Conservation (phyloP, 495 filamentous ascomycete species). For the Penicillium chermesinum region DNA sequence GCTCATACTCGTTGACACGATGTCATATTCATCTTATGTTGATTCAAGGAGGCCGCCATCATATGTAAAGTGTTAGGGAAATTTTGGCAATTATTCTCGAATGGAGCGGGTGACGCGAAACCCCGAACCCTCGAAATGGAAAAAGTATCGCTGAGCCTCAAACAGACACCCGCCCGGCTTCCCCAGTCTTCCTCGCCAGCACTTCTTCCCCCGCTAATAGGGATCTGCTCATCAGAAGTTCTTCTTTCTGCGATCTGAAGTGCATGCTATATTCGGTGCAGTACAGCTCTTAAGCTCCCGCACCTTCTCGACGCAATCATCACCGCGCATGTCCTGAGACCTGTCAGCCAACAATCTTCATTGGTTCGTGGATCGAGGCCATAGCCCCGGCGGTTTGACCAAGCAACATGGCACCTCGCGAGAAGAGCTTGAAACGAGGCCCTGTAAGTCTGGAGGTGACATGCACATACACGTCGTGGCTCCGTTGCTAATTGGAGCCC, state of each 20-base stretch:
- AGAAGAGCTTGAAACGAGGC: conserved; percentile 51
- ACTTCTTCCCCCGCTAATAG: neutral
- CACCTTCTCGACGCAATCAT: neutral
- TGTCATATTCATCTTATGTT: too few relatives aligned
- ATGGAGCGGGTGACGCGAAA: conserved; percentile 6
- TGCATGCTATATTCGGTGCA: neutral
- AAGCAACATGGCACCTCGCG: conserved; percentile 43
- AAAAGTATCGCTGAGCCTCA: conserved; percentile 8
- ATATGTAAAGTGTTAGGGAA: neutral
- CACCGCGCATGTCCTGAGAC: conserved; percentile 1
- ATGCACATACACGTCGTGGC: neutral
- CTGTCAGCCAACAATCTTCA: conserved; percentile 5
- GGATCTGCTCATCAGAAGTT: neutral
- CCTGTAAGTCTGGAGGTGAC: conserved; percentile 28
- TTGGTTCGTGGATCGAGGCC: conserved; percentile 15
- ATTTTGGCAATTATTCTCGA: neutral
- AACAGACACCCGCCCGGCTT: neutral
- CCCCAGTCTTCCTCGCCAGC: neutral
- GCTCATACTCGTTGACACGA: neutral
- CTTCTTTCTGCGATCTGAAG: neutral
- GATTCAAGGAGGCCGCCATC: too few relatives aligned
- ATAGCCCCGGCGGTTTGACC: conserved; percentile 4
- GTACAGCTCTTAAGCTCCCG: neutral
- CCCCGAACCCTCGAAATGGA: neutral
- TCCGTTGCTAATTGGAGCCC: conserved; percentile 11